Evolutionary conservation across 2,329 filamentous ascomycete genomes (phyloP), one percentile per base, ranked within the genome.

Genomic region (Paramyrothecium roridum): DNA sequence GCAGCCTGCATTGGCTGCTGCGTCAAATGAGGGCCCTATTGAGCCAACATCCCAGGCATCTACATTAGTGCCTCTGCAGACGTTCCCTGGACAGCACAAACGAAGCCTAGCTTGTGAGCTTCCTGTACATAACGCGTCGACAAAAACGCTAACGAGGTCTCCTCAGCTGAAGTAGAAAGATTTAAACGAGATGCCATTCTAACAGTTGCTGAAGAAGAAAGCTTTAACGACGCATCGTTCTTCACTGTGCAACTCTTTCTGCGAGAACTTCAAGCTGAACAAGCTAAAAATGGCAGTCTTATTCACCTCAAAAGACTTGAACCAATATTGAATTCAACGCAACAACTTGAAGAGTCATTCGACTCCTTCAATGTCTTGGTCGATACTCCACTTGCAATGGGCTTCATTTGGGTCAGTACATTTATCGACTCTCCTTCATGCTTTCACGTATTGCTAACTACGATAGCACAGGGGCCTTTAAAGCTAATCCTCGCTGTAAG

Each of bases 221-320:
- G 11, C 11, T 37, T 51, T 20, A 16, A 20, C 8, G 12, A 20
- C 10, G 26, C 49, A 17, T 40, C 49, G 3, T 40, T 20, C 37
- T 26, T n/a, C n/a, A 51, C 26, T 8, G 19, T 40, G 6, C 49
- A 40, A 8, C 16, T 8, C 11, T 51, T 51, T 20, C 19, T 51
- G 3, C 26, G 33, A 17, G 3, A 4, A 19, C 30, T 51, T 40
- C 30, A 51, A 40, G n/a, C 8, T 3, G 33, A 51, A 8, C 49
- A 51, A 21, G 26, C 30, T 12, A 40, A 40, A 20, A 51, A 12
- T 3, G n/a, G 10, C 12, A 40, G 19, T 13, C 8, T 51, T 10
- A 51, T 51, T 26, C 21, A 51, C 20, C 26, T 51, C 23, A 51
- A 20, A 51, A 37, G 49, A 40, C 49, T 50, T 26, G 48, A 50